These are phyloP conservation scores for Hemileccinum impolitum DNA, from an alignment of 768 basidiomycete species.

Conservation along the genomic window DNA sequence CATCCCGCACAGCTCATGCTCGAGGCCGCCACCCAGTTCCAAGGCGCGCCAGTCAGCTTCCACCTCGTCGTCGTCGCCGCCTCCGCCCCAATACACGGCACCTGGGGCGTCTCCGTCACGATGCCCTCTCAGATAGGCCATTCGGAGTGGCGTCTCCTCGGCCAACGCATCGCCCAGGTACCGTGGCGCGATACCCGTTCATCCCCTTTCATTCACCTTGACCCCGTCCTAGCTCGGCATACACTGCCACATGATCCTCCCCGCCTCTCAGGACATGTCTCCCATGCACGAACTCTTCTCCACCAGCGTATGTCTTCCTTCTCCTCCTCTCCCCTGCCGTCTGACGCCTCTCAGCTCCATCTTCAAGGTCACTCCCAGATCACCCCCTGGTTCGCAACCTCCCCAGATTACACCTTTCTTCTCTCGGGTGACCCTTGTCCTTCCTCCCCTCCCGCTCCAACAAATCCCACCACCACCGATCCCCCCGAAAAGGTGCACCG, in stretches of 20 bases:
- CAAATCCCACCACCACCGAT: slow-evolving; percentile 8
- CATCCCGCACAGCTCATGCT: slow-evolving; percentile 26
- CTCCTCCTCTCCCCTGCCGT: background rate
- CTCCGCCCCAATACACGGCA: slow-evolving; percentile 39
- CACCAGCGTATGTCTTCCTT: slow-evolving; percentile 37
- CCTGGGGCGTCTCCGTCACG: slow-evolving; percentile 22
- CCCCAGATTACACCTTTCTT: slow-evolving; percentile 38
- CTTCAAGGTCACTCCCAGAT: slow-evolving; percentile 22
- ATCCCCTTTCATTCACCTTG: slow-evolving; percentile 17
- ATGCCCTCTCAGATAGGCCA: slow-evolving; percentile 29
- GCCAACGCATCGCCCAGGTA: slow-evolving; percentile 46
- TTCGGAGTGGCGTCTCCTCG: slow-evolving; percentile 41
- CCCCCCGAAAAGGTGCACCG: background rate
- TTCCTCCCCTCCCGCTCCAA: slow-evolving; percentile 8
- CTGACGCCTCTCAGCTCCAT: slow-evolving; percentile 19
- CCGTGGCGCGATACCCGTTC: slow-evolving; percentile 7
- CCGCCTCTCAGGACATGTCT: slow-evolving; percentile 43
- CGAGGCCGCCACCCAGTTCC: slow-evolving; percentile 29
- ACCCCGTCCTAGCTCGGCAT: slow-evolving; percentile 45
- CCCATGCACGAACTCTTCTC: slow-evolving; percentile 47
- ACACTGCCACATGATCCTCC: slow-evolving; percentile 56
- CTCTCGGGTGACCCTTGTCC: slow-evolving; percentile 39
- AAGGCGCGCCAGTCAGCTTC: slow-evolving; percentile 34
- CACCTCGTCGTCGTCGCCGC: slow-evolving; percentile 58
- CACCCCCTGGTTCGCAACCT: slow-evolving; percentile 41